Percentiles rank a stretch among this genome's conserved stretches.
Conservation (phyloP, 495 filamentous ascomycete genomes). For the Friedmanniomyces simplex region DNA sequence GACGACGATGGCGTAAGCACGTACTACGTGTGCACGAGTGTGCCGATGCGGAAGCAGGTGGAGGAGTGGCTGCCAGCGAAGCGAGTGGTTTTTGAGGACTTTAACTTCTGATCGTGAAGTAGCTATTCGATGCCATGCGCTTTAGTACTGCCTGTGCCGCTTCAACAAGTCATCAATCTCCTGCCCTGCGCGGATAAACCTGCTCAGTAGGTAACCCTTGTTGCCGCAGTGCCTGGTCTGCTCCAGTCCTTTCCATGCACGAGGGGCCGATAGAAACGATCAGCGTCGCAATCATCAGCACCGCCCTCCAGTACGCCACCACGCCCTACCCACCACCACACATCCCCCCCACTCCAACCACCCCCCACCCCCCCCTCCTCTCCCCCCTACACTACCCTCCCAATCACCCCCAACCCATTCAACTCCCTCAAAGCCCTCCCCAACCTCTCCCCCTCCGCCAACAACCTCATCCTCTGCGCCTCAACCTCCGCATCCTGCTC, state of each 20-base stretch:
- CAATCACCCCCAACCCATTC: constrained; percentile 1
- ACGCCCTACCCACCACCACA: too few species aligned
- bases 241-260: too few species aligned
- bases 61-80: constrained; percentile 54
- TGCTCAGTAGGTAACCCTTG: too few species aligned
- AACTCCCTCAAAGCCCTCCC: constrained; percentile 29
- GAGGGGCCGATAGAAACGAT: too few species aligned
- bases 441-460: constrained; percentile 37
- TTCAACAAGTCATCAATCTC: neutral
- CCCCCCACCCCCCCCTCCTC: neutral
- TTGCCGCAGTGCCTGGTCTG: too few species aligned
- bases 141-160: neutral
- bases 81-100: constrained; percentile 57
- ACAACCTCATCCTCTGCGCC: constrained; percentile 30
- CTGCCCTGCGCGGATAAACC: neutral
- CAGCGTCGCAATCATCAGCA: too few species aligned
- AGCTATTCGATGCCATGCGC: constrained; percentile 1
- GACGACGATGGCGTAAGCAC: constrained; percentile 25
- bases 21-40: constrained; percentile 61
- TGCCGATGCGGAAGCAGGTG: constrained; percentile 44
- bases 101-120: constrained; percentile 38
- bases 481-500: constrained; percentile 42
- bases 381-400: too few species aligned
- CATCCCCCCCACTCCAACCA: neutral
- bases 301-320: too few species aligned